Evolutionary conservation across 2,329 filamentous ascomycete species (phyloP).

Genomic region (Chrysosphaeria jannelii): DNA sequence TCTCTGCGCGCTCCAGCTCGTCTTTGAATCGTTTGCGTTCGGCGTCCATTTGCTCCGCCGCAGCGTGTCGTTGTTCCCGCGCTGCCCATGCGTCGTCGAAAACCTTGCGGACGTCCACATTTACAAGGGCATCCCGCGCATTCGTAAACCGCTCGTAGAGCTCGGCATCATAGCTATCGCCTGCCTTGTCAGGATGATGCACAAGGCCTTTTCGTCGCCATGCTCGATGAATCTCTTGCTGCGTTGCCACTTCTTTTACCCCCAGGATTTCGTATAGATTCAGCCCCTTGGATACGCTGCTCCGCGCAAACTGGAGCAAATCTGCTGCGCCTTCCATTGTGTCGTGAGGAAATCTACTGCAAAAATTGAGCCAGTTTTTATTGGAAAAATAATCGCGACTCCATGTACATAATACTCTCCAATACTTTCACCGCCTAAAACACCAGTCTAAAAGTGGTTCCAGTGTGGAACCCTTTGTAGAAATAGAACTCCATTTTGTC

Average conservation of each 20-base stretch:
- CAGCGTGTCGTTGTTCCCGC: conserved; percentile 33
- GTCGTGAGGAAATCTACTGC: too few relatives aligned
- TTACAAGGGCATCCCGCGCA: conserved; percentile 58
- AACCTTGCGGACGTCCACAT: conserved; percentile 35
- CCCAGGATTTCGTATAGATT: conserved; percentile 58
- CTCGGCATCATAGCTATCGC: conserved; percentile 39
- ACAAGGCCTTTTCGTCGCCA: conserved; percentile 57
- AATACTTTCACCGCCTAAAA: too few relatives aligned
- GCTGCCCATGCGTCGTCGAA: conserved; percentile 57
- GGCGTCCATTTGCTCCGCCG: conserved; percentile 44
- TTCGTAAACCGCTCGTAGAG: conserved; percentile 67
- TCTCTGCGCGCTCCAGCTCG: conserved; percentile 55
- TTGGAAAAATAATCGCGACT: too few relatives aligned
- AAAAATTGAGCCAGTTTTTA: neutral
- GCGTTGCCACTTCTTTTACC: conserved; percentile 29
- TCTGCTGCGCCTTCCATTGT: conserved; percentile 12
- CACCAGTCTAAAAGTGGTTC: too few relatives aligned
- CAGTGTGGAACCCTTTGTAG: too few relatives aligned
- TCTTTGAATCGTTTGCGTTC: conserved; percentile 52
- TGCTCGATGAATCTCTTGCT: conserved; percentile 50
- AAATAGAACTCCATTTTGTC: too few relatives aligned
- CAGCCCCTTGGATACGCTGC: conserved; percentile 26
- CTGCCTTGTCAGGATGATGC: conserved; percentile 80
- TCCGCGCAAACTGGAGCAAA: conserved; percentile 20
- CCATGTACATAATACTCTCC: too few relatives aligned